Conservation (phyloP, 129 eudicot genomes). For the Ambrosia artemisiifolia region DNA sequence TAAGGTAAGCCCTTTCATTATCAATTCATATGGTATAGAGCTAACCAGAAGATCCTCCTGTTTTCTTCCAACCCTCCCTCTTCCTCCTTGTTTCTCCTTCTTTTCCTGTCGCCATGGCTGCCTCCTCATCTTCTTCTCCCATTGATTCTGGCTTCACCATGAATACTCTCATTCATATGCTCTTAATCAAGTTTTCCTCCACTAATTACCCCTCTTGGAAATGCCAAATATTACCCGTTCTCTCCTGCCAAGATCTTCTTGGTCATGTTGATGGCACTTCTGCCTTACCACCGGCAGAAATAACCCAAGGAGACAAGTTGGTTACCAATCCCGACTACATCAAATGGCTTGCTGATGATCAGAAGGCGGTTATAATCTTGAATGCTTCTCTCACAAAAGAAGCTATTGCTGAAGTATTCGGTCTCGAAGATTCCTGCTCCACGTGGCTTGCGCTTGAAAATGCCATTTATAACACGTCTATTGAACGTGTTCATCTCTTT, state of each 20-base stretch:
- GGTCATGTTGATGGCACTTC: not conserved
- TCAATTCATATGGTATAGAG: not conserved
- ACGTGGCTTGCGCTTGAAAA: not conserved
- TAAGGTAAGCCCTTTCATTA: no score
- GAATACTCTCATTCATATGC: not conserved
- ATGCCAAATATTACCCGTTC: not conserved
- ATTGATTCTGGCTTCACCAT: not conserved
- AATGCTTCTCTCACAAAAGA: not conserved
- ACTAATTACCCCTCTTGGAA: not conserved
- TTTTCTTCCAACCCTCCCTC: not conserved
- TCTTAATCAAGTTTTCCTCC: not conserved
- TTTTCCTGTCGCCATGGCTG: not conserved
- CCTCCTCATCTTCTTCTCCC: no score
- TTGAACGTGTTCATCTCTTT: not conserved
- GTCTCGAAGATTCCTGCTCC: not conserved
- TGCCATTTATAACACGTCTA: not conserved
- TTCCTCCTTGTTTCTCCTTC: not conserved
- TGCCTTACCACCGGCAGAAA: not conserved
- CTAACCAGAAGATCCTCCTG: not conserved
- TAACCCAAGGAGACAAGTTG: not conserved
- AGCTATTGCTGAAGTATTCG: not conserved
- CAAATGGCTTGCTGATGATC: not conserved
- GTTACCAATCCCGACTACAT: not conserved
- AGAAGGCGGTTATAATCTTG: not conserved
- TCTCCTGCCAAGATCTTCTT: not conserved